Evolutionary conservation across 2,329 filamentous ascomycete species (phyloP), one percentile per base, ranked within the genome.

Genomic region (Fusarium setosum): DNA sequence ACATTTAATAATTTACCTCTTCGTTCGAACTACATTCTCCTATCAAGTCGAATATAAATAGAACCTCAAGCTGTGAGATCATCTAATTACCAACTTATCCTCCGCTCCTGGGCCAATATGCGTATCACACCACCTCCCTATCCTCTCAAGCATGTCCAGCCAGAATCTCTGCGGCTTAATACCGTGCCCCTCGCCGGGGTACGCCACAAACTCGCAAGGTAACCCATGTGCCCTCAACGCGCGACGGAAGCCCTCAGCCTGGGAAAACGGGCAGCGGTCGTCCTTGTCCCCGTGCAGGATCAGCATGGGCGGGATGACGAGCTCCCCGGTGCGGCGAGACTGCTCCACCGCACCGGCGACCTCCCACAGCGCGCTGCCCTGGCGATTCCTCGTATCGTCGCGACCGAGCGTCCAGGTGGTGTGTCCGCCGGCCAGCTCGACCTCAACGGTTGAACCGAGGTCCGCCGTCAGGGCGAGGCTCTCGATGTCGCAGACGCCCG

Each of bases 401-500:
- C 26, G 42, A 1, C 17, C 2, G 1, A 68, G 29, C 5, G 51
- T 68, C 65, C 65, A 68, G 12, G 42, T 41, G 0, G 53, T 34
- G 1, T 68, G 8, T 1, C 61, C 65, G 0, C 50, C 61, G 0
- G 51, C 61, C 0, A 72, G 23, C 26, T 72, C 69, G 0, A n/a
- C 6, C 7, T 72, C 63, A 0, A 35, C 63, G 0, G 58, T 63
- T 2, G 67, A 59, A 1, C 70, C 70, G 0, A 62, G 35, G 12
- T 67, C 63, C 1, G 72, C 73, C 0, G 76, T 75, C n/a, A 81
- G 49, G 0, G 63, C 56, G 52, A 80, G 73, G 17, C 72, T 72
- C 20, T 81, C 80, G 17, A 69, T 71, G 32, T 81, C 78, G 3
- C 65, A 74, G 5, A 80, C 64, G 0, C 79, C 80, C 2, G 76